Conservation (phyloP, 768 basidiomycete species). For the Mycena maculata region DNA sequence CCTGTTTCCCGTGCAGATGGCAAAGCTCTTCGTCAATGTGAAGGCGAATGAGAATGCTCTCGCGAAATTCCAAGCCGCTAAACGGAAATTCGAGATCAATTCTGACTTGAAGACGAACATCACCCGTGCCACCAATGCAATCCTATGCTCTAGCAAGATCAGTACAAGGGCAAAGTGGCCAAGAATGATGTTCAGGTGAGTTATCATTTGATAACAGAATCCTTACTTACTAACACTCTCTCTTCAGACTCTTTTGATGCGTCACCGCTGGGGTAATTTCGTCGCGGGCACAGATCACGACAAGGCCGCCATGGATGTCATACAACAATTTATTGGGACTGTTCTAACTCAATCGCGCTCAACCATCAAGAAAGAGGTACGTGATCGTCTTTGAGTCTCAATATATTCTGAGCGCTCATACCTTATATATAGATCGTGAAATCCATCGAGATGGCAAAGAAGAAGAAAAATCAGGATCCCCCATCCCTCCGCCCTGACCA, state of each 20-base stretch:
- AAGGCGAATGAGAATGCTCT: slow-evolving; percentile 6
- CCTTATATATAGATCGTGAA: slow-evolving; percentile 1
- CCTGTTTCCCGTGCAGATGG: not conserved
- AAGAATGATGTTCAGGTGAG: slow-evolving; percentile 12
- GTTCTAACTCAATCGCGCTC: slow-evolving; percentile 10
- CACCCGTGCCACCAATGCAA: slow-evolving; percentile 6
- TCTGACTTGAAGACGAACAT: slow-evolving; percentile 13
- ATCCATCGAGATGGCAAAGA: not conserved
- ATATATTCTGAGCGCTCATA: no score
- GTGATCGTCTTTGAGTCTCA: not conserved
- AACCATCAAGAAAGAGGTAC: slow-evolving; percentile 19
- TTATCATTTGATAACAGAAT: not conserved
- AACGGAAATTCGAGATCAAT: slow-evolving; percentile 16
- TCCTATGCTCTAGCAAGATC: slow-evolving; percentile 3
- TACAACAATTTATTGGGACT: slow-evolving; percentile 1
- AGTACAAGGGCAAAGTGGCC: slow-evolving; percentile 2
- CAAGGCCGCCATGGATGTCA: slow-evolving; percentile 8
- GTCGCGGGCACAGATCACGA: slow-evolving; percentile 15
- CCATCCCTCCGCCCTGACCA: slow-evolving; percentile 1
- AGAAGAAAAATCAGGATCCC: not conserved
- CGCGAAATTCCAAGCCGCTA: slow-evolving; percentile 20
- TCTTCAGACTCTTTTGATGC: slow-evolving; percentile 1
- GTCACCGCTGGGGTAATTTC: slow-evolving; percentile 19
- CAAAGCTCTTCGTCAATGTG: not conserved
- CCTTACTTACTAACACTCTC: not conserved